These are phyloP conservation scores for Tetrastigma voinierianum DNA, from an alignment of 164 flowering plant genomes.

Conservation along the genomic window DNA sequence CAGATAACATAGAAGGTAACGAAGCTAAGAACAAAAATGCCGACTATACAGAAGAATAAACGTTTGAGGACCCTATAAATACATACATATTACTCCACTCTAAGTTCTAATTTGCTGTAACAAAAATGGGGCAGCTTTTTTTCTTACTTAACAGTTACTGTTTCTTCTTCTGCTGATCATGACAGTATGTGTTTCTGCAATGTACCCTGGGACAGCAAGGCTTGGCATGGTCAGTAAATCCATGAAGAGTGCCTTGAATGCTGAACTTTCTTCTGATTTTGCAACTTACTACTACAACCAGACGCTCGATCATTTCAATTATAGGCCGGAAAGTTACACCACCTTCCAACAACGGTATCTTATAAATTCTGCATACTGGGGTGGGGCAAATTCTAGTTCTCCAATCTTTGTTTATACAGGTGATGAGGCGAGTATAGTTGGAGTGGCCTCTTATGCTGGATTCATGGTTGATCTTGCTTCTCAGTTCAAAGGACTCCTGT, in stretches of 20 bases:
- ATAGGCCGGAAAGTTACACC: conserved; percentile 6
- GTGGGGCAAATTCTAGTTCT: conserved; percentile 1
- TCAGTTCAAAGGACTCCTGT: neutral
- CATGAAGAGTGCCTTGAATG: neutral
- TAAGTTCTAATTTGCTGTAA: too few species aligned
- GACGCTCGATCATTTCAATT: conserved; percentile 15
- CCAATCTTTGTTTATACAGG: conserved; percentile 12
- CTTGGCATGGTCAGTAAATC: too few species aligned
- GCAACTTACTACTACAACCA: conserved; percentile 3
- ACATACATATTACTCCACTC: too few species aligned
- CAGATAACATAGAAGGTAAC: too few species aligned
- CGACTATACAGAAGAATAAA: too few species aligned
- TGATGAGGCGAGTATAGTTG: neutral
- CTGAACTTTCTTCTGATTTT: neutral
- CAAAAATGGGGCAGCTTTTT: too few species aligned
- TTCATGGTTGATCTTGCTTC: conserved; percentile 8
- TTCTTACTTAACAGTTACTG: too few species aligned
- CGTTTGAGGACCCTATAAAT: too few species aligned
- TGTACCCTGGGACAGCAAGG: too few species aligned
- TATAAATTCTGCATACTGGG: conserved; percentile 8
- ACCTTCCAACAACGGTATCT: conserved; percentile 4
- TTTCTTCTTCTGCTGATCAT: too few species aligned
- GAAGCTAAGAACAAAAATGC: too few species aligned
- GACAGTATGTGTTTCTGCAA: too few species aligned
- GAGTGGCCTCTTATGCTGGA: neutral